phyloP scores from a whole-genome alignment of 768 basidiomycete species.

The Tulasnella calospora region DNA sequence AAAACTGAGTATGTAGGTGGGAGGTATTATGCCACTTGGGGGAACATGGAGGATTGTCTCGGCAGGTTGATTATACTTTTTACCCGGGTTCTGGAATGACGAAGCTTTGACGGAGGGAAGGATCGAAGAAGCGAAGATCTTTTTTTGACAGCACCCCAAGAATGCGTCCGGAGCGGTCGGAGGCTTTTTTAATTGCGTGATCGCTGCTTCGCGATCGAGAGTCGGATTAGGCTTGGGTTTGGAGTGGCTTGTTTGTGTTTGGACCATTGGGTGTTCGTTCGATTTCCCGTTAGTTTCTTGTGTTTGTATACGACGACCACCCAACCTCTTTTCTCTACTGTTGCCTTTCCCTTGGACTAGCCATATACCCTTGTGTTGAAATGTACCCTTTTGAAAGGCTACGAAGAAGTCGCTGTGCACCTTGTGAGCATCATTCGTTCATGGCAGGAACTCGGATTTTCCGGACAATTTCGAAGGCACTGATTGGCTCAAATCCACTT shows the following conservation, averaged over 20 bases:
- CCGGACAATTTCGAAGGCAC: not conserved
- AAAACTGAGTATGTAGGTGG: not conserved
- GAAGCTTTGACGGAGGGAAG: not conserved
- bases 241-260: not conserved
- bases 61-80: not conserved
- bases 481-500: not conserved
- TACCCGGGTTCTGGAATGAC: slow-evolving; percentile 2
- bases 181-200: not conserved
- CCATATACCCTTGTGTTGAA: not conserved
- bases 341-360: not conserved
- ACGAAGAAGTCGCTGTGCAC: not conserved
- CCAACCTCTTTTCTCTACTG: not conserved
- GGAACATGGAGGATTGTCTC: slow-evolving; percentile 3
- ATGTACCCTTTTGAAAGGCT: not conserved
- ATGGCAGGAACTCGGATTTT: slow-evolving; percentile 2
- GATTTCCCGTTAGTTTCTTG: not conserved
- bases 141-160: not conserved
- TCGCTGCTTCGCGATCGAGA: not conserved
- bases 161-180: not conserved
- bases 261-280: not conserved
- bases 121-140: not conserved
- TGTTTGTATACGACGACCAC: not conserved
- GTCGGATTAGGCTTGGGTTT: not conserved
- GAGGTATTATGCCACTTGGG: not conserved
- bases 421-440: not conserved